Conservation (phyloP, 2,329 filamentous ascomycete genomes). For the Daldinia eschscholtzii region DNA sequence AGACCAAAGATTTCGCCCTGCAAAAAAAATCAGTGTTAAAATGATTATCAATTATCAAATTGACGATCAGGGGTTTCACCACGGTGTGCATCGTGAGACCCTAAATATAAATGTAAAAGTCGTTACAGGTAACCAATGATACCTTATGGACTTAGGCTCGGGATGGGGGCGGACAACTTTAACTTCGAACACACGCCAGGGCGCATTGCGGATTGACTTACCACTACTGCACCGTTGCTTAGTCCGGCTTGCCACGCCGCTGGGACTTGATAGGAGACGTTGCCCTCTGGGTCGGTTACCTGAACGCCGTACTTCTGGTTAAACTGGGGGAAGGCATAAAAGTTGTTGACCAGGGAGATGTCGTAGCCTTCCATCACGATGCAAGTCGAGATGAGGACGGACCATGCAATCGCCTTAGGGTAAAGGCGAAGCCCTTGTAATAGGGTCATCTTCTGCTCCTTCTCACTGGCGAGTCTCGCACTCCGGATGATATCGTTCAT, state of each 20-base stretch:
- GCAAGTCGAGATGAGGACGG: slow-evolving; percentile 86
- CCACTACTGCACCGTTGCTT: slow-evolving; percentile 61
- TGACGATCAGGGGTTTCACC: not conserved
- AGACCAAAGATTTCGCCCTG: slow-evolving; percentile 75
- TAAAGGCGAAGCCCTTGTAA: slow-evolving; percentile 83
- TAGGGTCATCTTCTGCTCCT: slow-evolving; percentile 78
- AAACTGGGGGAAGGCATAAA: slow-evolving; percentile 73
- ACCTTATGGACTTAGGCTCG: not conserved
- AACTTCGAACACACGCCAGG: slow-evolving; percentile 11
- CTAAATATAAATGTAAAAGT: not conserved
- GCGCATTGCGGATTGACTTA: slow-evolving; percentile 37
- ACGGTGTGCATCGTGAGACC: slow-evolving; percentile 19
- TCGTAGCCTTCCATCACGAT: slow-evolving; percentile 95
- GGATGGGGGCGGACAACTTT: slow-evolving; percentile 2
- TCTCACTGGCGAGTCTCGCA: slow-evolving; percentile 66
- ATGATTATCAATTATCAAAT: not conserved
- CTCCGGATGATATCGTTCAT: slow-evolving; percentile 58
- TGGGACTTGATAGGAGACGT: slow-evolving; percentile 64
- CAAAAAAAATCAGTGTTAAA: slow-evolving; percentile 19
- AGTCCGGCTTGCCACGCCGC: slow-evolving; percentile 73
- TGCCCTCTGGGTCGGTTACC: slow-evolving; percentile 55
- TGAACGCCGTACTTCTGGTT: slow-evolving; percentile 68
- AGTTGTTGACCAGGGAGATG: slow-evolving; percentile 83
- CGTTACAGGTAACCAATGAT: slow-evolving; percentile 16
- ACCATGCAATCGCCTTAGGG: slow-evolving; percentile 88